phyloP scores from a whole-genome alignment of 345 rosid species.

The Euphorbia lathyris region DNA sequence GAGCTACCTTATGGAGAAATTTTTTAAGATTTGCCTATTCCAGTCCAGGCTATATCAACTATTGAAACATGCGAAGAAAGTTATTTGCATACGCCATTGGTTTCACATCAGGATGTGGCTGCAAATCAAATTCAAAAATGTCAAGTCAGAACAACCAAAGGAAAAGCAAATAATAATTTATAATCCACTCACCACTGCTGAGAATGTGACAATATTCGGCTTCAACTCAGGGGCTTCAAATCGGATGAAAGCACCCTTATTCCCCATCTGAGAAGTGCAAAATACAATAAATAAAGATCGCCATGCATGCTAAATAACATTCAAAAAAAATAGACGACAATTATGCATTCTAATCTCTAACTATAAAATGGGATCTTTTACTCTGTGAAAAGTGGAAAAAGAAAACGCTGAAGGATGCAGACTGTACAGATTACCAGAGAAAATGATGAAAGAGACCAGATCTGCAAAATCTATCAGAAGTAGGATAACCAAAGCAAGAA shows the following conservation, averaged over 20 bases:
- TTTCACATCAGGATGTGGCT: slow-evolving; percentile 96
- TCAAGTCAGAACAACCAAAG: neutral
- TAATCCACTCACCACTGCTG: slow-evolving; percentile 80
- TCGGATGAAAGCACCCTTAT: slow-evolving; percentile 93
- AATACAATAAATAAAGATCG: neutral
- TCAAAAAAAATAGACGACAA: neutral
- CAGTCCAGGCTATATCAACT: neutral
- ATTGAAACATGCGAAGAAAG: slow-evolving; percentile 37
- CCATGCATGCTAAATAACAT: neutral
- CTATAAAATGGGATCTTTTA: neutral
- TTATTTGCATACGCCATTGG: slow-evolving; percentile 98
- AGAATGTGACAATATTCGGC: slow-evolving; percentile 85
- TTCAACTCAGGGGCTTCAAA: slow-evolving; percentile 89
- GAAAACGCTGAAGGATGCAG: neutral
- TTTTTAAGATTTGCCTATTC: slow-evolving; percentile 1
- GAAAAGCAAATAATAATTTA: neutral
- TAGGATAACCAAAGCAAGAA: neutral
- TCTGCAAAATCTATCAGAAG: no score
- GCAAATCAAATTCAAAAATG: slow-evolving; percentile 21
- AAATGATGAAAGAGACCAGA: no score
- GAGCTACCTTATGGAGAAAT: slow-evolving; percentile 8
- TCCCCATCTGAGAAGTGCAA: slow-evolving; percentile 78
- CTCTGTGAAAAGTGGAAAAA: neutral
- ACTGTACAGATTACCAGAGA: neutral
- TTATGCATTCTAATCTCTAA: neutral